phyloP scores from a whole-genome alignment of 345 rosid genomes.

The Firmiana major region DNA sequence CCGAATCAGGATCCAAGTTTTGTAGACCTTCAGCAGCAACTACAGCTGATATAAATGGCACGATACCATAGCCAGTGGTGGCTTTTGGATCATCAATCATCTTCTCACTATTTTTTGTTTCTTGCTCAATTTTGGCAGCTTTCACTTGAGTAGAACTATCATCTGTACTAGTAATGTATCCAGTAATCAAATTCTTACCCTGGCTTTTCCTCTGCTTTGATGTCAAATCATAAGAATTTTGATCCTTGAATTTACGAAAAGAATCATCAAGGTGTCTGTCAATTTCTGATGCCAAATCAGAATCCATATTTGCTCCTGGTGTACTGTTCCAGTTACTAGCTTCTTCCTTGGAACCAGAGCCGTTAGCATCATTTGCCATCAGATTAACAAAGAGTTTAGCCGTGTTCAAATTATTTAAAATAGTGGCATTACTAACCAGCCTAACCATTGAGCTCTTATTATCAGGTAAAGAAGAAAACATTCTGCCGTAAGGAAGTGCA shows the following conservation, averaged over 20 bases:
- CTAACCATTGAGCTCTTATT: conserved; percentile 23
- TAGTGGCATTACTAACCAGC: conserved; percentile 20
- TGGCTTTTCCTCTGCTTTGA: conserved; percentile 9
- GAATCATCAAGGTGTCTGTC: background rate
- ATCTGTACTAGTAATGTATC: conserved; percentile 7
- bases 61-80: conserved; percentile 9
- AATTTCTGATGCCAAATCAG: background rate
- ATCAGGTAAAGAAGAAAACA: conserved; percentile 13
- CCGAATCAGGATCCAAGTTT: conserved; percentile 18
- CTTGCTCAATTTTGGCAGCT: conserved; percentile 6
- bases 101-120: background rate
- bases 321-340: conserved; percentile 8
- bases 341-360: conserved; percentile 27
- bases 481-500: conserved; percentile 31
- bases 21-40: conserved; percentile 16
- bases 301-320: conserved; percentile 5
- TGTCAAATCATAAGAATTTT: conserved; percentile 1
- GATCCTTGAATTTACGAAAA: conserved; percentile 1
- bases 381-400: conserved; percentile 7
- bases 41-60: conserved; percentile 10
- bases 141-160: conserved; percentile 15
- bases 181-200: conserved; percentile 15
- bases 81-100: conserved; percentile 5
- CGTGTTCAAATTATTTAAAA: conserved; percentile 18
- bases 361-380: conserved; percentile 20